Evolutionary conservation across 2,329 filamentous ascomycete species (phyloP), one percentile per base, ranked within the genome.

Genomic region (Neoascochyta sp.): DNA sequence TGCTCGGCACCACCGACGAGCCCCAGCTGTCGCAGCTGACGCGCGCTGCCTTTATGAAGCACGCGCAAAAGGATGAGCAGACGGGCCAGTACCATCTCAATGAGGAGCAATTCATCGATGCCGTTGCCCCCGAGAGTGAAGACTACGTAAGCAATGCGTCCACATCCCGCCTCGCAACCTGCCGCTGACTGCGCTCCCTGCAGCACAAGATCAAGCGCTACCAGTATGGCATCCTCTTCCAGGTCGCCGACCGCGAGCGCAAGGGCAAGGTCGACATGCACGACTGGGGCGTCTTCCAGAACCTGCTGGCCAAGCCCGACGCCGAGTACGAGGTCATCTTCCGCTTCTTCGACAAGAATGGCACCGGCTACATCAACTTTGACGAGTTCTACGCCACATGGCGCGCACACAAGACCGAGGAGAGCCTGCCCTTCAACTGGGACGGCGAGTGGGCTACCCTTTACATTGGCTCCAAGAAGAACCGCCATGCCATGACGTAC

Each of bases 261-360:
- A 71, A 71, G 24, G 89, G 89, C 43, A 81, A 76, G 50, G 73
- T 98, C 49, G 84, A 70, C 50, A 69, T 96, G 32, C 72, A 80
- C 38, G 92, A 98, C 68, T 98, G 90, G 88, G 80, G 77, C 25
- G 83, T 84, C 44, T 98, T 96, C 66, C 86, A 95, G 69, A 93
- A 94, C 70, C 77, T 98, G 43, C 80, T 98, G 36, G 75, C 76
- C 49, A 96, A 95, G 68, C 85, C 92, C 41, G 92, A 96, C 59
- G 92, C 92, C 63, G 92, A 98, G 69, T 98, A 98, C 68, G 89
- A 96, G 66, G 95, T 98, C 52, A 90, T 92, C 10, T 98, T 96
- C 70, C 86, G 92, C 52, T 76, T 98, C 32, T 98, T 98, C 66
- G 90, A 96, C 59, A 75, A 86, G 51, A 81, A 90, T 29, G 78